Conservation (phyloP, 23 red algal genomes). For the Chondrus crispus region DNA sequence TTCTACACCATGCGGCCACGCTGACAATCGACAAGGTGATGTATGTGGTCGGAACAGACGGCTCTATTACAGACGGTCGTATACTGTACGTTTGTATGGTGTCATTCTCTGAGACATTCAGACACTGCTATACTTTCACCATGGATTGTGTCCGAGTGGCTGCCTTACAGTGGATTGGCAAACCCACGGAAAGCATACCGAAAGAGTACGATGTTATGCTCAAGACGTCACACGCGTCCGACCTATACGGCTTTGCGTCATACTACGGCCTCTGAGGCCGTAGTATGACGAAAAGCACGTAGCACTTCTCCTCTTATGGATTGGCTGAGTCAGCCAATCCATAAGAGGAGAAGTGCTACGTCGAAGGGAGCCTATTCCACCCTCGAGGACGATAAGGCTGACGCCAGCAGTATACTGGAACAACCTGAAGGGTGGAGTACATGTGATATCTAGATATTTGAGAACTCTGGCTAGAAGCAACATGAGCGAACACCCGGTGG, state of each 20-base stretch:
- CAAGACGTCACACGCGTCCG: conserved; percentile 7
- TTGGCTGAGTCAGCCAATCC: neutral
- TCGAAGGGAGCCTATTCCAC: neutral
- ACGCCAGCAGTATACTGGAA: neutral
- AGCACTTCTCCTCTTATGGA: neutral
- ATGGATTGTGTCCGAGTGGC: neutral
- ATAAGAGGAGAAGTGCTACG: neutral
- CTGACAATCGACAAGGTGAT: neutral
- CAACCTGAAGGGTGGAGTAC: neutral
- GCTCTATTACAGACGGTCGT: neutral
- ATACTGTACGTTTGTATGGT: neutral
- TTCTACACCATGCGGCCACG: neutral
- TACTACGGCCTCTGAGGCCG: neutral
- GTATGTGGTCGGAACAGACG: neutral
- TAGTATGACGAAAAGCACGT: too few species aligned
- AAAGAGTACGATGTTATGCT: neutral
- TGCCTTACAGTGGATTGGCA: conserved; percentile 22
- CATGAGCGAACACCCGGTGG: neutral
- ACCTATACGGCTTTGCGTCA: neutral
- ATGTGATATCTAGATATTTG: neutral
- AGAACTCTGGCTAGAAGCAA: neutral
- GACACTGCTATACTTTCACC: neutral
- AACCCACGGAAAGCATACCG: neutral
- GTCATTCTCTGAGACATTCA: neutral
- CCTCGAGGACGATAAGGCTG: neutral